phyloP scores from a whole-genome alignment of 2,329 filamentous ascomycete species.

The Phaeophleospora eucalypticola region DNA sequence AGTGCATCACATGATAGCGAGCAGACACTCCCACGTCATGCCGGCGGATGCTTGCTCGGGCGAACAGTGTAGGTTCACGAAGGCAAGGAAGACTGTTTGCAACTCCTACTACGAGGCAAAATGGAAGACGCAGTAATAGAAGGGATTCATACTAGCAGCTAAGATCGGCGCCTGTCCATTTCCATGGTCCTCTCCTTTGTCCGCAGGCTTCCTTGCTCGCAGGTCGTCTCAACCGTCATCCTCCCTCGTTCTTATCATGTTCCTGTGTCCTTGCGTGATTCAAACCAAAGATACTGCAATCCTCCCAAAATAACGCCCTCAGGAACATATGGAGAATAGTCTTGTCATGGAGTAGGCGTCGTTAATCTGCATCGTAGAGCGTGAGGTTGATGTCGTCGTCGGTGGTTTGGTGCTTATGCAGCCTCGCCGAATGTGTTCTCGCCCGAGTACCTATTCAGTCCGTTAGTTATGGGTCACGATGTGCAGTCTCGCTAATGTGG shows the following conservation, averaged over 20 bases:
- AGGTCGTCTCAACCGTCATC: background rate
- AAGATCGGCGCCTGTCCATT: background rate
- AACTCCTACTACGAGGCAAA: too few species aligned
- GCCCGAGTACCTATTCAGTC: conserved; percentile 73
- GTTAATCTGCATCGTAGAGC: conserved; percentile 13
- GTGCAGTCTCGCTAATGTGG: too few species aligned
- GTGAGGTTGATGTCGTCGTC: conserved; percentile 6
- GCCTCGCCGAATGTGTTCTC: conserved; percentile 91
- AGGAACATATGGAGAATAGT: conserved; percentile 18
- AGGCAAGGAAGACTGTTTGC: background rate
- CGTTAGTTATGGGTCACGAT: conserved; percentile 11
- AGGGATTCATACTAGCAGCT: too few species aligned
- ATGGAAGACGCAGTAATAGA: too few species aligned
- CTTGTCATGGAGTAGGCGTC: conserved; percentile 15
- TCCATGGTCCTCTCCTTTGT: background rate
- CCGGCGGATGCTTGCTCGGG: background rate
- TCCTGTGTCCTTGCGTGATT: background rate
- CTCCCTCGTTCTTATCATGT: background rate
- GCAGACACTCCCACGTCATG: background rate
- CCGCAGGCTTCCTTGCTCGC: background rate
- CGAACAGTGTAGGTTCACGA: background rate
- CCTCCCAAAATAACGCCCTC: conserved; percentile 7
- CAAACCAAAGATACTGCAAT: background rate
- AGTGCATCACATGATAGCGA: background rate
- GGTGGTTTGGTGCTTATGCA: conserved; percentile 28